Evolutionary conservation across 805 yeast genomes (phyloP).

Genomic region (Wilhelminamyces savonicus): DNA sequence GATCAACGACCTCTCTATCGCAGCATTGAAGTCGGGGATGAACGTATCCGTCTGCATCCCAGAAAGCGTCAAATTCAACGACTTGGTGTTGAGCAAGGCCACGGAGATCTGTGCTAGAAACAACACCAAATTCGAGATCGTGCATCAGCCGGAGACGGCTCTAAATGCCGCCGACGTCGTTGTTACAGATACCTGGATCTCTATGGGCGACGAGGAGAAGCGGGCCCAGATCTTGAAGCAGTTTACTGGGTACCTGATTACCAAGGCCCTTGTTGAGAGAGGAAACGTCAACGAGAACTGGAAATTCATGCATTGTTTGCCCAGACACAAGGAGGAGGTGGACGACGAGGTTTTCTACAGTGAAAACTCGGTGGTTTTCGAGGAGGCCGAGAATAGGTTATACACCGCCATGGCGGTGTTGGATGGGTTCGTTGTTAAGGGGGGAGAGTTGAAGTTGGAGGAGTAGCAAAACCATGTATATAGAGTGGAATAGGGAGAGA

Average conservation of each 20-base stretch:
- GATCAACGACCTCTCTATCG: conserved; percentile 86
- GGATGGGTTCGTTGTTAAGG: conserved; percentile 78
- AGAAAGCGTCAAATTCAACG: conserved; percentile 56
- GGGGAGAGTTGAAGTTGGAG: conserved; percentile 12
- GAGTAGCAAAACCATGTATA: too few species aligned
- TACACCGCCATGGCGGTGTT: conserved; percentile 95
- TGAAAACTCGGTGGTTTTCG: conserved; percentile 74
- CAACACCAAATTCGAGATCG: conserved; percentile 39
- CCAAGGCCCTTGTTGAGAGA: conserved; percentile 49
- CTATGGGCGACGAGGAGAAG: conserved; percentile 95
- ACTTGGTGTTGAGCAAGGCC: conserved; percentile 50
- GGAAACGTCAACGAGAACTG: conserved; percentile 61
- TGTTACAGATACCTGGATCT: conserved; percentile 95
- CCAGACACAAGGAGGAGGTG: conserved; percentile 93
- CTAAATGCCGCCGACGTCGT: conserved; percentile 69
- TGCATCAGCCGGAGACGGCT: conserved; percentile 70
- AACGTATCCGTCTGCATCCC: conserved; percentile 84
- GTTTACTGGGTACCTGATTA: conserved; percentile 83
- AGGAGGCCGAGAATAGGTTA: conserved; percentile 92
- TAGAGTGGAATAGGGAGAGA: too few species aligned
- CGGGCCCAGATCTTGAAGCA: conserved; percentile 65
- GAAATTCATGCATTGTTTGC: conserved; percentile 97
- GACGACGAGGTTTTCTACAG: conserved; percentile 88
- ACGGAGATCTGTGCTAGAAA: conserved; percentile 29
- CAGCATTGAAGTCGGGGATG: conserved; percentile 79